Base-by-base conservation (phyloP, 2,329 filamentous ascomycete genomes). In the Didymosphaeria variabile region DNA sequence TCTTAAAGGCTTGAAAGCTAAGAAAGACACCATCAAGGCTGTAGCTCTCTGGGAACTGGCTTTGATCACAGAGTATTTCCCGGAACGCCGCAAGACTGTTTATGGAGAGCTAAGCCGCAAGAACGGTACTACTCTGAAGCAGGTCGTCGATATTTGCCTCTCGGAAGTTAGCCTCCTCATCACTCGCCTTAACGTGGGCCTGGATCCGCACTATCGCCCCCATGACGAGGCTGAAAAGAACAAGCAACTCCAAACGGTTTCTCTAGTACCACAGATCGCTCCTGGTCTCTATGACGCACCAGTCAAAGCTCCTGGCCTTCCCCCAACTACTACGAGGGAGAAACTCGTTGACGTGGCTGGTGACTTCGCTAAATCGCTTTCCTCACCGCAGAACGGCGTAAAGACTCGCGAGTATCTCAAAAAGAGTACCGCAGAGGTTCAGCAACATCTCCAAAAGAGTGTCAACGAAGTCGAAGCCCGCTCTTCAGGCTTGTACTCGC, bases 21-120 rank as follows among this genome's bases (percentile, higher is more conserved):
- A 93, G 80, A 95, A 94, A 77, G 84, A 92, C 9, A 84, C 91
- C 10, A 88, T 92, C 62, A 89, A 87, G 79, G 86, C 88, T 0
- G 97, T 96, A 76, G 94, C 94, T 17, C 91, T 97, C 78, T 97
- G 94, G 94, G 94, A 98, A 74, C 83, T 97, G 31, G 88, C 88
- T 32, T 85, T 92, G 58, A 97, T 97, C 68, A 89, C 91, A 40
- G 86, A 90, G 59, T 86, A 88, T 57, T 94, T 91, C 64, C 85
- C 89, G 17, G 85, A 88, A n/a, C 88, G 93, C 36, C 87, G 94
- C 55, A 91, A 90, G 76, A 87, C 88, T 21, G 92, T 98, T 58
- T 97, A 92, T 78, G 88, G 89, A 60, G 94, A 98, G 68, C 91
- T 97, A 63, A 92, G 97, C 68, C 90, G 93, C 62, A 87, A 88